Evolutionary conservation across 768 basidiomycete genomes (phyloP), one percentile per base, ranked within the genome.

Genomic region (Serendipita vermifera): DNA sequence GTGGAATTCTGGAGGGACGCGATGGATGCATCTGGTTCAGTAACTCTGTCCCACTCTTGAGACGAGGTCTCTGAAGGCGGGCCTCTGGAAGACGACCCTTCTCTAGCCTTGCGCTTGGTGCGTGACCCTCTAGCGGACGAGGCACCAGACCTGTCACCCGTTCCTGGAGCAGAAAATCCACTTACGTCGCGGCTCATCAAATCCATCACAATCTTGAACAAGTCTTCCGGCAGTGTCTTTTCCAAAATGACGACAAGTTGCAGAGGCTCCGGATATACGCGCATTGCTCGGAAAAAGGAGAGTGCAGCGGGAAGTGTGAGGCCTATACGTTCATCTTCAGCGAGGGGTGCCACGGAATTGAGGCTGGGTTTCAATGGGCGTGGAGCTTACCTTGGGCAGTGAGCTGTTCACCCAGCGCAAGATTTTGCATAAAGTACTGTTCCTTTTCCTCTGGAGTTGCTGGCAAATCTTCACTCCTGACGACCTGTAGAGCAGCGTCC

Each of bases 191-290:
- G 69, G 59, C 85, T 84, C 62, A 83, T 87, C 71, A 97, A 73
- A 64, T 91, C 81, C 77, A 90, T 80, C 54, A 93, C 75, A 59
- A 85, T 70, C 80, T 83, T 60, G 72, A 90, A 89, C 48, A 91
- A 73, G 33, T 81, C 75, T 26, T 79, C 77, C 2, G 89, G 86
- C 29, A 94, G 81, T 32, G 90, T 92, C 70, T 86, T 85, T 71
- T 97, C 83, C 65, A 96, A 94, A 59, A 98, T 93, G 68, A 85
- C 80, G 63, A 99, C 85, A 62, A 98, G 80, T 69, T 98, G 96
- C 31, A 90, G 81, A 0, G 93, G 90, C 29, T 87, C 81, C 51
- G 96, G 96, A 72, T 99, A 99, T 33, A 96, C 91, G 55, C 85
- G 77, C 58, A 98, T 81, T 1, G 91, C 93, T 51, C 90, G 80